Base-by-base conservation (phyloP, 164 flowering plant genomes). In the Pachysandra terminalis region DNA sequence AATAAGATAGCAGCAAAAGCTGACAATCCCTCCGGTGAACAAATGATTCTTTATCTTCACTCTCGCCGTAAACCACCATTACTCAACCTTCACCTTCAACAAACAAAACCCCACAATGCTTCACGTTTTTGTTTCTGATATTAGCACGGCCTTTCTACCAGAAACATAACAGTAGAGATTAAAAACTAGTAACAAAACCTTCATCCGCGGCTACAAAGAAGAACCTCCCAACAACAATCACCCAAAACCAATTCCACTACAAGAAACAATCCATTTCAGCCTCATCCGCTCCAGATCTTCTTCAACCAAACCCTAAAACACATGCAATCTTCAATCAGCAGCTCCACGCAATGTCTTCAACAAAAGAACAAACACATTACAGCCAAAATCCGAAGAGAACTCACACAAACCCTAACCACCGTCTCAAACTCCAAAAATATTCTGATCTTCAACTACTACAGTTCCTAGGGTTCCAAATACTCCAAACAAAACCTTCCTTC, bases 211-310 rank as follows among this genome's bases (percentile, higher is more conserved):
- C 45, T 49, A 21, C n/a, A 27, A 28, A 48, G 37, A 8, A 21
- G 32, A 27, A 56, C 54, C 65, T 67, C 54, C 23, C 56, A 19
- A 68, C 15, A 49, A 72, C 37, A 68, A 59, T 86, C 85, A 81
- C 66, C 85, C 87, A 55, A 82, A 79, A 22, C 87, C 86, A 67
- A 79, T 80, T 77, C 70, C 78, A 23, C 85, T 66, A 28, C 76
- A 79, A 58, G 74, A 68, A 35, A 79, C 68, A 15, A 72, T 68
- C 64, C 67, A 65, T 71, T 76, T 81, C 69, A 77, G 78, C 87
- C 71, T 80, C 86, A 86, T 81, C 71, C 63, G 79, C 69, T 56
- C 48, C 28, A 27, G 65, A 40, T 68, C 65, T 56, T 70, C 78
- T 55, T 66, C 61, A 52, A 74, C 64, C 63, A 65, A 58, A 67